phyloP scores from a whole-genome alignment of 129 eudicot genomes.

The Silybum marianum region DNA sequence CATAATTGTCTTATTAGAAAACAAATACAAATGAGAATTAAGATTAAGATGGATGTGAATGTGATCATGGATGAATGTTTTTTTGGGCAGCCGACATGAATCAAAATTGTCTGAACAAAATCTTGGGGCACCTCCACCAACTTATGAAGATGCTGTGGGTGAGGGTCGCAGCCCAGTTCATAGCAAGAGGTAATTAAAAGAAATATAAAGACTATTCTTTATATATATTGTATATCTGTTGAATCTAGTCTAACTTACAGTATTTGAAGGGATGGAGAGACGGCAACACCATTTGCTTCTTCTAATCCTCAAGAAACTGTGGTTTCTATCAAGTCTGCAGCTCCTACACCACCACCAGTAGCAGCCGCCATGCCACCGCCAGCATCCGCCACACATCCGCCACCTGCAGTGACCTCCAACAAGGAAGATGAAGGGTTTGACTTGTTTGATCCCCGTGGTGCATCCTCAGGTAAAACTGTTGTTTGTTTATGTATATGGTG shows the following conservation, averaged over 20 bases:
- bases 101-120: constrained; percentile 64
- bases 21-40: no score
- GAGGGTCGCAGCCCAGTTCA: constrained; percentile 54
- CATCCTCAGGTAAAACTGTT: constrained; percentile 54
- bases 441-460: constrained; percentile 85
- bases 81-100: constrained; percentile 48
- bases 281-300: constrained; percentile 44
- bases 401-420: constrained; percentile 34
- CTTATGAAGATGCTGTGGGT: constrained; percentile 81
- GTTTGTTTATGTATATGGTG: neutral
- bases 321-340: constrained; percentile 24
- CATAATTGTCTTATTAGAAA: neutral
- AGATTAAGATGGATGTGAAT: no score
- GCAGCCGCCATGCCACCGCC: constrained; percentile 39
- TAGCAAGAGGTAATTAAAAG: constrained; percentile 54
- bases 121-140: constrained; percentile 76
- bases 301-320: constrained; percentile 50
- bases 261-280: constrained; percentile 58
- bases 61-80: neutral
- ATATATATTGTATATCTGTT: neutral
- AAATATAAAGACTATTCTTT: neutral
- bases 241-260: constrained; percentile 6
- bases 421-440: constrained; percentile 59
- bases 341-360: constrained; percentile 18
- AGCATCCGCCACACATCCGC: constrained; percentile 30